phyloP scores from a whole-genome alignment of 139 green algal species.

The Diplosphaera chodatii region DNA sequence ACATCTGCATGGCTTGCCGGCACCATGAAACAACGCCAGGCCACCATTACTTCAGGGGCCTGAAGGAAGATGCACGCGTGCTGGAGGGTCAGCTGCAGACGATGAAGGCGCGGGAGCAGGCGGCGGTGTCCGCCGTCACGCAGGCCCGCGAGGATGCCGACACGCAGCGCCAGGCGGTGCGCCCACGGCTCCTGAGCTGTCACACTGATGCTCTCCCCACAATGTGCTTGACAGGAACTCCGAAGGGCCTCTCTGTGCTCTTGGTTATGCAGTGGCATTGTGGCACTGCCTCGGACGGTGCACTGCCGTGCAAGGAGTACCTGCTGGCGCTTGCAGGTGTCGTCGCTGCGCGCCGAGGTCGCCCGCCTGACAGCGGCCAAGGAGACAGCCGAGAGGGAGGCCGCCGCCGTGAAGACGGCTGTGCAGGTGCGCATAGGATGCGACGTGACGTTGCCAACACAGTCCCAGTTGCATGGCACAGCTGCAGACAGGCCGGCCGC shows the following conservation, averaged over 20 bases:
- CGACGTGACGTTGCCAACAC: too few species aligned
- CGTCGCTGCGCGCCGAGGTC: constrained; percentile 26
- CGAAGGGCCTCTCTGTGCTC: too few species aligned
- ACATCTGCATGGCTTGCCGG: background rate
- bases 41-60: constrained; percentile 10
- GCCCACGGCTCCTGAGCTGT: constrained; percentile 11
- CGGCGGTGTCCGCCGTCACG: background rate
- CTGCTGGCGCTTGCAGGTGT: constrained; percentile 22
- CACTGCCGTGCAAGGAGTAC: too few species aligned
- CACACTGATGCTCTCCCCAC: too few species aligned
- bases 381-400: background rate
- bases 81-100: constrained; percentile 34
- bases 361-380: constrained; percentile 9
- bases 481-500: too few species aligned
- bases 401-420: background rate
- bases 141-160: constrained; percentile 1
- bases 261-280: too few species aligned
- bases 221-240: too few species aligned
- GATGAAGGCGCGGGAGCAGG: constrained; percentile 11
- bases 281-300: too few species aligned
- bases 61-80: constrained; percentile 26
- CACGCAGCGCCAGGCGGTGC: constrained; percentile 9
- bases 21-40: background rate
- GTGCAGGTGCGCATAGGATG: background rate
- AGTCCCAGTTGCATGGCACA: too few species aligned